Evolutionary conservation across 2,329 filamentous ascomycete genomes (phyloP).

Genomic region (Teratosphaeria gauchensis): DNA sequence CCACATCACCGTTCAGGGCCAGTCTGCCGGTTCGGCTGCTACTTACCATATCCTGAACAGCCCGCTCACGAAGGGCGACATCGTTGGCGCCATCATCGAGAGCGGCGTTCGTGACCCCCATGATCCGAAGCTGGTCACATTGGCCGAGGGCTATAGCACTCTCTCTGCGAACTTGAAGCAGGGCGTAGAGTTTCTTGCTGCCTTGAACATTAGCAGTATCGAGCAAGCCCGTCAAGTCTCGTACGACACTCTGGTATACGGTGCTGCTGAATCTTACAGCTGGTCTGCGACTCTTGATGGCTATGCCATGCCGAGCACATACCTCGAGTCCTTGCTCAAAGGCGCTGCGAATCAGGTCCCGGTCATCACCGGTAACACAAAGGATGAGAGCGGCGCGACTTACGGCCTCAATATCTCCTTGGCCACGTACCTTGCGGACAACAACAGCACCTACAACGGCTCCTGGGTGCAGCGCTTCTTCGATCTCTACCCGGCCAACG

Average conservation of each 20-base stretch:
- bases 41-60: neutral
- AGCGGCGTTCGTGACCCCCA: neutral
- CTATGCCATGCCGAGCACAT: neutral
- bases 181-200: neutral
- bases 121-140: neutral
- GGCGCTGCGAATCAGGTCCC: neutral
- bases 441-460: neutral
- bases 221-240: neutral
- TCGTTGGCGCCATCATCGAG: neutral
- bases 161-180: neutral
- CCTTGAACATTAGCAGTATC: neutral
- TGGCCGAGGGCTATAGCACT: neutral
- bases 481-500: neutral
- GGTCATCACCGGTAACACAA: neutral
- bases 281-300: neutral
- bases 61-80: neutral
- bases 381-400: neutral
- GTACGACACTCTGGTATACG: neutral
- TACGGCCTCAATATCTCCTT: neutral
- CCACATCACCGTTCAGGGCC: slow-evolving; percentile 38
- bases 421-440: neutral
- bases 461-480: neutral
- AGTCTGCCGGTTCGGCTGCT: slow-evolving; percentile 29
- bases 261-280: neutral
- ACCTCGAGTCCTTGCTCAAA: neutral